Conservation (phyloP, 2,329 filamentous ascomycete genomes). For the Chalaropsis ovoidea region DNA sequence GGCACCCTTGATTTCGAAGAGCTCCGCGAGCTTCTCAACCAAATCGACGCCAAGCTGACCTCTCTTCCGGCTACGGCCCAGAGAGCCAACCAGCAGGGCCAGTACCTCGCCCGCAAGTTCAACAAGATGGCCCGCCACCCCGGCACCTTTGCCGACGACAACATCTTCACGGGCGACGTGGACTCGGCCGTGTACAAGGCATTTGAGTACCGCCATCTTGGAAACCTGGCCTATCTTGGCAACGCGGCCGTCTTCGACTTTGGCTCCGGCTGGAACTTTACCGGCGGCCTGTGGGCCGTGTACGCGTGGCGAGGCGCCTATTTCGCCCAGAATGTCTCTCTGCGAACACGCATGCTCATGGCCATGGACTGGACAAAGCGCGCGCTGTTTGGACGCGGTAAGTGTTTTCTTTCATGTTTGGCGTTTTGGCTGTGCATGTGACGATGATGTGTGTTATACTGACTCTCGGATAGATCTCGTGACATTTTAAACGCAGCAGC, state of each 20-base stretch:
- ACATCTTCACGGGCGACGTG: slow-evolving; percentile 77
- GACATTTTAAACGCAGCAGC: slow-evolving; percentile 37
- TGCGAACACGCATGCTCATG: slow-evolving; percentile 75
- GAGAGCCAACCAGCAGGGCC: slow-evolving; percentile 88
- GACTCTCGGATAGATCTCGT: slow-evolving; percentile 38
- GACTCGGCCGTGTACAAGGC: slow-evolving; percentile 89
- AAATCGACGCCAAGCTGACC: slow-evolving; percentile 92
- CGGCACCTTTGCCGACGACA: slow-evolving; percentile 65
- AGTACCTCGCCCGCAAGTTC: slow-evolving; percentile 86
- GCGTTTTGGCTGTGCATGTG: not conserved
- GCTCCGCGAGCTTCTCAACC: slow-evolving; percentile 72
- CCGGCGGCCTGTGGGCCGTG: slow-evolving; percentile 80
- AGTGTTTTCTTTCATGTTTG: slow-evolving; percentile 33
- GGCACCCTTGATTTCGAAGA: slow-evolving; percentile 93
- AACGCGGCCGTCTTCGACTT: slow-evolving; percentile 95
- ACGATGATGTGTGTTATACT: not conserved
- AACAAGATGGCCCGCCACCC: slow-evolving; percentile 76
- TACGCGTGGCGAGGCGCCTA: slow-evolving; percentile 96
- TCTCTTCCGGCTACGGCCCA: slow-evolving; percentile 91
- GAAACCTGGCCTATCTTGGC: slow-evolving; percentile 86
- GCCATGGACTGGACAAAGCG: slow-evolving; percentile 99
- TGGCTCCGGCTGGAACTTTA: slow-evolving; percentile 58
- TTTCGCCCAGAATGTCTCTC: slow-evolving; percentile 92
- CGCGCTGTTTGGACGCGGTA: slow-evolving; percentile 88
- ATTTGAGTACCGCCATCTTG: slow-evolving; percentile 88